Percentiles rank a stretch among this genome's conserved stretches.
These are phyloP conservation scores for Sideroxylon spinosum DNA, from an alignment of 179 eudicot genomes.

Conservation along the genomic window DNA sequence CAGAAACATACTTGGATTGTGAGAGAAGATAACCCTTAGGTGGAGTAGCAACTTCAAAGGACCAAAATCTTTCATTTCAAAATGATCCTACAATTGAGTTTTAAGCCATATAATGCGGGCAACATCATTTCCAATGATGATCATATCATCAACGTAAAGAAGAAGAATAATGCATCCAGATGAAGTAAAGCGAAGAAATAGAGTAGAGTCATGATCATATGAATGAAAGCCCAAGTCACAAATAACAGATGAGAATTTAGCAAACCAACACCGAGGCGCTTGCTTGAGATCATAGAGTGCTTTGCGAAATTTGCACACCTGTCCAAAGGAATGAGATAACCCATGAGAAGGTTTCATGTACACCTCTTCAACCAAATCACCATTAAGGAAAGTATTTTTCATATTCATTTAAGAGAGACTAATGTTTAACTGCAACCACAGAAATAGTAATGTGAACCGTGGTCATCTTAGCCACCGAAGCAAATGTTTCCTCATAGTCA, in stretches of 20 bases:
- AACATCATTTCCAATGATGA: not conserved
- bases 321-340: too few relatives aligned
- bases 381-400: too few relatives aligned
- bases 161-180: not conserved
- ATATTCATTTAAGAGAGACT: not conserved
- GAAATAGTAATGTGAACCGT: not conserved
- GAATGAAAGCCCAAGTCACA: not conserved
- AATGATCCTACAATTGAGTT: not conserved
- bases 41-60: not conserved
- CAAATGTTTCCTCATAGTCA: not conserved
- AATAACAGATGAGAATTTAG: not conserved
- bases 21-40: not conserved
- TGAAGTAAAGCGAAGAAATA: not conserved
- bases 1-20: not conserved
- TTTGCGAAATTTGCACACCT: not conserved
- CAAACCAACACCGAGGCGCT: slow-evolving; percentile 2
- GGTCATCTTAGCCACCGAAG: not conserved
- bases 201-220: not conserved
- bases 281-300: not conserved
- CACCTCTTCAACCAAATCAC: too few relatives aligned
- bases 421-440: not conserved
- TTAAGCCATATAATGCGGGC: not conserved
- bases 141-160: not conserved
- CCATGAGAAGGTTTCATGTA: too few relatives aligned
- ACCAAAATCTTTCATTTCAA: not conserved